phyloP scores from a whole-genome alignment of 139 green algal genomes.

The Chlamydomonas sp. region DNA sequence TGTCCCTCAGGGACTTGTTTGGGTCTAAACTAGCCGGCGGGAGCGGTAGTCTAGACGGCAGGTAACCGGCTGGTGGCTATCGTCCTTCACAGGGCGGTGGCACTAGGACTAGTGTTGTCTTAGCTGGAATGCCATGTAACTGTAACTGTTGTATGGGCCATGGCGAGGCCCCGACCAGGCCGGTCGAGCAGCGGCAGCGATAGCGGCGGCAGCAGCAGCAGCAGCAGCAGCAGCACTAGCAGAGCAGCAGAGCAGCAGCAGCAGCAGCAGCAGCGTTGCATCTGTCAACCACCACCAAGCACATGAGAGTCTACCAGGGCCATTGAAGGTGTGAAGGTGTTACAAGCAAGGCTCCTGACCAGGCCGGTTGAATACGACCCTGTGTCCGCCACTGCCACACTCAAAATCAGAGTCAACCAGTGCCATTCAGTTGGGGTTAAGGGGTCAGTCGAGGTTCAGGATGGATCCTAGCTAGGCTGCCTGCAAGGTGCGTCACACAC shows the following conservation, averaged over 20 bases:
- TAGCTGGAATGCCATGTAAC: too few relatives aligned
- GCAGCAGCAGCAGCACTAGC: not conserved
- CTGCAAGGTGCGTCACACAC: not conserved
- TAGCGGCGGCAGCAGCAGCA: not conserved
- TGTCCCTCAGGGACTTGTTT: too few relatives aligned
- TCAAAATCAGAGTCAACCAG: too few relatives aligned
- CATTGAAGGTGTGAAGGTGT: not conserved
- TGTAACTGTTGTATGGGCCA: too few relatives aligned
- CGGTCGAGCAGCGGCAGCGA: slow-evolving; percentile 53
- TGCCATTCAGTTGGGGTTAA: too few relatives aligned
- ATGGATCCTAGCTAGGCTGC: slow-evolving; percentile 36
- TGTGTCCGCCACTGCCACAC: slow-evolving; percentile 42
- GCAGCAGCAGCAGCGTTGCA: not conserved
- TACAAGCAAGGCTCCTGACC: not conserved
- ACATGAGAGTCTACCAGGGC: not conserved
- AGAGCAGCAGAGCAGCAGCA: not conserved
- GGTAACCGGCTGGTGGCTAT: too few relatives aligned
- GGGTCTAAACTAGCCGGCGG: too few relatives aligned
- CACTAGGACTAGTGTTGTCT: too few relatives aligned
- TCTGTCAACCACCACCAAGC: not conserved
- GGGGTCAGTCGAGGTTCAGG: too few relatives aligned
- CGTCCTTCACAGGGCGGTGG: too few relatives aligned
- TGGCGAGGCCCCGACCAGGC: not conserved
- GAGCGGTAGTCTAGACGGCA: too few relatives aligned
- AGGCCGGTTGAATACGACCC: not conserved